Conservation (phyloP, 2,329 filamentous ascomycete genomes). For the Botrytis paeoniae region DNA sequence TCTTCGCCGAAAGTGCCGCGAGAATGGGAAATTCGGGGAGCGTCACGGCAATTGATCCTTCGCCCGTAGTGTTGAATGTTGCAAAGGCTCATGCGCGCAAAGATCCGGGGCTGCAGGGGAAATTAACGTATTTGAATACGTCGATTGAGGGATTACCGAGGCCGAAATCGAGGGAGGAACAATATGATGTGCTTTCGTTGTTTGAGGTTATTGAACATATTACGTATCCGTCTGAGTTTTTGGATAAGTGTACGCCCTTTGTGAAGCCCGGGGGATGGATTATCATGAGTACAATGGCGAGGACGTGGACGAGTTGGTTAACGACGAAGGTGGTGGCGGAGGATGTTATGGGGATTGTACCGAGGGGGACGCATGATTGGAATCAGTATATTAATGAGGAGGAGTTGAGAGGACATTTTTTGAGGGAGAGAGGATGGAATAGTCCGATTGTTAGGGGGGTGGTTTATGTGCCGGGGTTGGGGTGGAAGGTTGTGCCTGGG, state of each 20-base stretch:
- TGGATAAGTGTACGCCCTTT: constrained; percentile 68
- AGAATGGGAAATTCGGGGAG: constrained; percentile 59
- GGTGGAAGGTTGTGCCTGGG: constrained; percentile 79
- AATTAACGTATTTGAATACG: constrained; percentile 70
- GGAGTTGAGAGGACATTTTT: constrained; percentile 63
- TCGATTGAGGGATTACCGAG: constrained; percentile 68
- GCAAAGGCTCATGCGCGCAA: constrained; percentile 71
- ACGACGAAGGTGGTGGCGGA: constrained; percentile 92
- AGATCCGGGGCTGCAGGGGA: constrained; percentile 64
- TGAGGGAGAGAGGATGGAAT: constrained; percentile 55
- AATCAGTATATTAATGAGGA: constrained; percentile 87
- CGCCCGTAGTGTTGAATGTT: constrained; percentile 67
- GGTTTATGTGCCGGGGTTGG: constrained; percentile 83
- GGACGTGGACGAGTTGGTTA: constrained; percentile 84
- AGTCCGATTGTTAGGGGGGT: constrained; percentile 69
- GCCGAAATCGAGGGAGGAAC: constrained; percentile 41
- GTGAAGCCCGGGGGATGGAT: constrained; percentile 92
- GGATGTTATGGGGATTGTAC: constrained; percentile 82
- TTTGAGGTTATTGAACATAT: constrained; percentile 98
- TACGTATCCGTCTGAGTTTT: constrained; percentile 68
- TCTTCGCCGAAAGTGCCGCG: constrained; percentile 87
- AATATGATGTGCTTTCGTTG: constrained; percentile 77
- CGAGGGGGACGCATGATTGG: constrained; percentile 94
- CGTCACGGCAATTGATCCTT: constrained; percentile 78
- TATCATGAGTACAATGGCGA: constrained; percentile 85